Evolutionary conservation across 305 asterid genomes (phyloP), one percentile per base, ranked within the genome.

Genomic region (Coffea humblotiana): DNA sequence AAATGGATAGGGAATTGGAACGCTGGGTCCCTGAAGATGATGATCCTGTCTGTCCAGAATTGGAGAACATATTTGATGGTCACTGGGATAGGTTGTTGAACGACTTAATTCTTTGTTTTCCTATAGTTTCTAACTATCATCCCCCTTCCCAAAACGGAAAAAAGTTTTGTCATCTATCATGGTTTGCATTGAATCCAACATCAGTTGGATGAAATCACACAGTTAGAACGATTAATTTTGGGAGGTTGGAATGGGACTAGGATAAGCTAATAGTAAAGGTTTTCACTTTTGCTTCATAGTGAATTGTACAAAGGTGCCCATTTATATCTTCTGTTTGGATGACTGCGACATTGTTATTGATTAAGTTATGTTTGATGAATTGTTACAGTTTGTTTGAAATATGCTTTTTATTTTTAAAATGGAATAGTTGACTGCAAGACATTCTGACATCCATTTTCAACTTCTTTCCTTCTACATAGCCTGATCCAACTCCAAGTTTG

Each of bases 1-100:
- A 93, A 18, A 61, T 78, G 82, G 97, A 89, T 86, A 88, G 98
- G 84, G 97, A 94, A 84, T 80, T 96, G 92, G 96, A 85, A 86
- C 96, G 87, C 78, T 96, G 99, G 99, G 88, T 96, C 61, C 99
- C 99, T 47, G 98, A 93, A 75, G 97, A 89, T 73, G 87, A 78
- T 82, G 96, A 89, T 84, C 97, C 93, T 65, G 87, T 63, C 29
- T 85, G 89, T 84, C 93, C 92, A 54, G 99, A 93, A 61, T 76
- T 92, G 88, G 98, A 96, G 71, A 92, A 89, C 83, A 86, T 87
- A 86, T 96, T 96, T 90, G 96, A 96, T 77, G 88, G 83, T 79
- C 91, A 86, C 81, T 86, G 97, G 98, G 91, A 93, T 84, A 96
- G 98, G 99, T 94, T 71, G 69, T 75, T 74, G 75, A 64, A 77